Conservation (phyloP, 305 asterid species). For the Solanum hybrid region DNA sequence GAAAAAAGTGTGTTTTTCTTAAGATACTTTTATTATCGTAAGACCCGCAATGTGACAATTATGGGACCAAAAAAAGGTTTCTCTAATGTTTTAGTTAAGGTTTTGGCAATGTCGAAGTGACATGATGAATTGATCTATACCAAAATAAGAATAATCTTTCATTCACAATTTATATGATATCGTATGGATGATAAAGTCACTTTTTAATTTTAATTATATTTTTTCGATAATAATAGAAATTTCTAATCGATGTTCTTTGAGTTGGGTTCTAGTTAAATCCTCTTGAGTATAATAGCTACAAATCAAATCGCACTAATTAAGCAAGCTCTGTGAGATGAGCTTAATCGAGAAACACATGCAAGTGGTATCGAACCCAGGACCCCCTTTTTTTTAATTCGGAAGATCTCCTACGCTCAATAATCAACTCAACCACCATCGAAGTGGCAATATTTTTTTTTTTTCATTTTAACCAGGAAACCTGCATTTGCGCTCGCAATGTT, state of each 20-base stretch:
- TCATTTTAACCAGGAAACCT: neutral
- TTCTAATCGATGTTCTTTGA: fast-evolving
- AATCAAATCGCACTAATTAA: neutral
- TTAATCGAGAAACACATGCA: neutral
- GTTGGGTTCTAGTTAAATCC: neutral
- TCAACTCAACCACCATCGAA: neutral
- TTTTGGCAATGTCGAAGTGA: neutral
- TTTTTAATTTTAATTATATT: neutral
- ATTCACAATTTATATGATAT: neutral
- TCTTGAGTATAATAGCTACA: fast-evolving
- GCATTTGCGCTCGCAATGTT: fast-evolving
- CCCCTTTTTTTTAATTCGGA: too few species aligned
- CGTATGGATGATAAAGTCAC: fast-evolving
- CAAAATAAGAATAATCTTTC: neutral
- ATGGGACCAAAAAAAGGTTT: neutral
- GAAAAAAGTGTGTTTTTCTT: neutral
- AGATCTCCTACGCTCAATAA: neutral
- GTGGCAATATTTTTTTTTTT: too few species aligned
- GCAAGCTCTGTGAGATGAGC: neutral
- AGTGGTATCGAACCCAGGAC: neutral
- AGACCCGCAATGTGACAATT: neutral
- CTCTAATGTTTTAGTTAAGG: neutral
- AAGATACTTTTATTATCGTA: neutral
- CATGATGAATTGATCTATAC: neutral
- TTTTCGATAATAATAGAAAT: neutral